Percentiles rank a stretch among this genome's conserved stretches.
These are phyloP conservation scores for Tolypocladium tundrense DNA, from an alignment of 2,329 filamentous ascomycete genomes.

Conservation along the genomic window DNA sequence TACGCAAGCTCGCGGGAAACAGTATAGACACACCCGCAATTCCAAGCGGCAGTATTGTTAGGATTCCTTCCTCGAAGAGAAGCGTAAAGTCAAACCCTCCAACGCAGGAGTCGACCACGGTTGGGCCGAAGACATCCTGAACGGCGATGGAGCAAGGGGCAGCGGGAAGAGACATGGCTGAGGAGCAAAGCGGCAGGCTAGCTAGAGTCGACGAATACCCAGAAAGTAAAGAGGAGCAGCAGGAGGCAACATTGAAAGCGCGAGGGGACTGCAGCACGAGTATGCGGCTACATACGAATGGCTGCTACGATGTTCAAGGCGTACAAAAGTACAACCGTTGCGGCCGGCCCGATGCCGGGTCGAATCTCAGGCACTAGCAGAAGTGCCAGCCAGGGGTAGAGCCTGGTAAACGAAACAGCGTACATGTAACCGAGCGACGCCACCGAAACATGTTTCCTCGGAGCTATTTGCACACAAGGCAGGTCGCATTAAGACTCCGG, in stretches of 20 bases:
- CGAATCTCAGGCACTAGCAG: neutral
- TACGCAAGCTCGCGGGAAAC: neutral
- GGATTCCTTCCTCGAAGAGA: conserved; percentile 15
- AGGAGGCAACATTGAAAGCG: neutral
- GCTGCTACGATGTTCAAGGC: neutral
- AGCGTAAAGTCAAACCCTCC: conserved; percentile 18
- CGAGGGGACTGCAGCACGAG: neutral
- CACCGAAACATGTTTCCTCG: neutral
- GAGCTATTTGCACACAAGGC: neutral
- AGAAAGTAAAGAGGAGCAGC: neutral
- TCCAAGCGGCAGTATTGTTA: conserved; percentile 11
- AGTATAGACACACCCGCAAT: conserved; percentile 5
- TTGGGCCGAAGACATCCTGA: conserved; percentile 9
- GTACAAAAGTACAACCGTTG: neutral
- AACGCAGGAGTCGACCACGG: conserved; percentile 9
- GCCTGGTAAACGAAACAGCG: neutral
- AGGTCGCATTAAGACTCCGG: neutral
- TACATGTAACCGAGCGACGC: neutral
- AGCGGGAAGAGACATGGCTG: neutral
- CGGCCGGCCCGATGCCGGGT: neutral
- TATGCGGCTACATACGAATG: neutral
- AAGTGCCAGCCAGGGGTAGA: neutral
- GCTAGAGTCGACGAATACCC: neutral
- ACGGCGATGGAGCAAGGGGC: conserved; percentile 5
- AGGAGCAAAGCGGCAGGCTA: neutral